Base-by-base conservation (phyloP, 108 stramenopile species). In the Thalassiosira profunda region DNA sequence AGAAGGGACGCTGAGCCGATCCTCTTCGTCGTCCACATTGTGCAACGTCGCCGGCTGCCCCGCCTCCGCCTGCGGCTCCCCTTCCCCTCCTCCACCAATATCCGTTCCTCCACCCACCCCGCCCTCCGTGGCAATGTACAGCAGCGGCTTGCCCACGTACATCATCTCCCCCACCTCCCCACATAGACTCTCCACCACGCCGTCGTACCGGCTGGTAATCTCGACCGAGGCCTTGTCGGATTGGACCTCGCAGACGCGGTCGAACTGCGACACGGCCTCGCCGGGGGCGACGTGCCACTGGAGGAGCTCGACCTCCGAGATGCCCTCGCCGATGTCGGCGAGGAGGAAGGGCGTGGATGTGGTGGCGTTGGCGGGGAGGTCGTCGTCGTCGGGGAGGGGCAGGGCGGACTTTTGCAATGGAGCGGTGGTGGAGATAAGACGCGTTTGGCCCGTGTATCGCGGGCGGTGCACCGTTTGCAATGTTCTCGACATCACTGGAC, bases 261-360 rank as follows among this genome's bases (percentile, higher is more conserved):
- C 97, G 66, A 99, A 99, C 79, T 98, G 93, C 30, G 72, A 52
- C 2, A 99, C 87, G 6, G 48, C 48, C 9, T 98, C 96, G 11
- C 97, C 97, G 10, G 79, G 82, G 25, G 74, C 38, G 12, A 99
- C 94, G 53, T 88, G 97, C 98, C 96, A 98, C 72, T 98, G 91
- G 47, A 98, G 64, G 1, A 99, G 42, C 80, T 99, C 98, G 38
- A 98, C 98, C 79, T 99, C 99, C 28, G 88, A 79, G 66, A 99
- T 99, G 8, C 99, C 99, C 66, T 99, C 99, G 43, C 99, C 99
- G 76, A 99, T 99, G 48, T 99, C 99, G 5, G 97, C 94, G 25
- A 96, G 79, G 43, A 89, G 58, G 72, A 94, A 94, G n/a, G 93
- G 93, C 15, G 69, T 81, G 21, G 56, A 52, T 20, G 24, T 51